Percentiles rank a stretch among this genome's conserved stretches.
phyloP scores from a whole-genome alignment of 805 yeast genomes.

The Lachancea sp. region DNA sequence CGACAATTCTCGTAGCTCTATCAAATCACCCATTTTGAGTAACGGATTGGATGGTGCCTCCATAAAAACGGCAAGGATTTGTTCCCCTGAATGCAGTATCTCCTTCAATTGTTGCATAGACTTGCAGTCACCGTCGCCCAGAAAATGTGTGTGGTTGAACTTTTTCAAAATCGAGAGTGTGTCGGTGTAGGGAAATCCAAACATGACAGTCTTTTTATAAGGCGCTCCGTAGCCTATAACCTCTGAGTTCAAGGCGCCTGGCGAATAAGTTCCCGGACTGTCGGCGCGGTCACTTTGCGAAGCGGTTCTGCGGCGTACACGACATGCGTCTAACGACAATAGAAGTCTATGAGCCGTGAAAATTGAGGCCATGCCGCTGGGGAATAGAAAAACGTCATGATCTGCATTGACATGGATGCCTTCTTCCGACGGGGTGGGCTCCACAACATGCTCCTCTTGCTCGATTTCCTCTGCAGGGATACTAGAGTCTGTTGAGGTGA shows the following conservation, averaged over 20 bases:
- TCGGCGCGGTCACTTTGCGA: constrained; percentile 19
- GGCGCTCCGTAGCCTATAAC: constrained; percentile 27
- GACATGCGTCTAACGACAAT: constrained; percentile 32
- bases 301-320: constrained; percentile 24
- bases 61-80: constrained; percentile 72
- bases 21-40: constrained; percentile 74
- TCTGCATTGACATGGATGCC: constrained; percentile 29
- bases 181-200: constrained; percentile 95
- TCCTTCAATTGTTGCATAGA: constrained; percentile 55
- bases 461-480: constrained; percentile 29
- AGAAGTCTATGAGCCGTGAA: constrained; percentile 69
- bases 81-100: constrained; percentile 54
- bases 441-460: constrained; percentile 2
- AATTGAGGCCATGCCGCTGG: constrained; percentile 91
- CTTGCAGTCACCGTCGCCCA: constrained; percentile 74
- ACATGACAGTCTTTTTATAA: constrained; percentile 69
- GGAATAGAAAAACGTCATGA: constrained; percentile 74
- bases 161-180: constrained; percentile 78
- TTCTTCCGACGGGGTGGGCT: constrained; percentile 2
- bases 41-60: constrained; percentile 97
- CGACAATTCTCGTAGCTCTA: constrained; percentile 57
- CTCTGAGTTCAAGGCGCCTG: constrained; percentile 5
- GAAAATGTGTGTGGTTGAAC: constrained; percentile 87
- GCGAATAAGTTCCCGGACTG: constrained; percentile 2
- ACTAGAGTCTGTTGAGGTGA: constrained; percentile 11